Evolutionary conservation across 441 rosid species (phyloP), one percentile per base, ranked within the genome.

Genomic region (Croton setiger): DNA sequence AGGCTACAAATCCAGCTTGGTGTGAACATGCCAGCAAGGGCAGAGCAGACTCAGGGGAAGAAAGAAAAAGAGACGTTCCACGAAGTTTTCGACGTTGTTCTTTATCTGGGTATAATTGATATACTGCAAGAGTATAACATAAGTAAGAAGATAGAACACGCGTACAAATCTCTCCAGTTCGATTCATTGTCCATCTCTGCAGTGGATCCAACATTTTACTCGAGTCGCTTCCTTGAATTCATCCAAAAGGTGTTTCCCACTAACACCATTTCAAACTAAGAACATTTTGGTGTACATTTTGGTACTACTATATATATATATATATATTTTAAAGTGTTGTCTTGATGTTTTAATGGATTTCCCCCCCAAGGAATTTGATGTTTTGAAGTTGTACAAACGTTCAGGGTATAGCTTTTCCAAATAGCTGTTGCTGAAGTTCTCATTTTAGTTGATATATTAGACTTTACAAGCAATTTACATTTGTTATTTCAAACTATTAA

Each of bases 1-100:
- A 92, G 99, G 78, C 75, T 95, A 43, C 99, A 95, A 75, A 92
- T 95, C 82, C 99, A 88, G 78, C 96, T 92, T 5, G 99, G 96
- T 36, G 99, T 95, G 64, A 95, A 95, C 85, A 87, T 95, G 99
- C 98, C 99, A 7, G 85, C 99, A 13, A 85, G 98, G 82, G 98
- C 99, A 49, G 97, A 92, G 75, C 84, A 79, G 67, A 85, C 81
- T 56, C 87, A 93, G 0, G 98, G 98, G 67, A 85, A 79, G 76
- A 88, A 88, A 61, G 99, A 86, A 79, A 83, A 83, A 63, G 84
- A 80, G 75, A 82, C 79, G 39, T 77, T 89, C 70, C 88, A 86
- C 48, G 88, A 88, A 69, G 84, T 76, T 10, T 89, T 89, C 14
- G 98, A 90, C 18, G 99, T 92, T 0, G 98, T 95, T 65, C 86